phyloP scores from a whole-genome alignment of 2,329 filamentous ascomycete species.

The Penicillium sp. region DNA sequence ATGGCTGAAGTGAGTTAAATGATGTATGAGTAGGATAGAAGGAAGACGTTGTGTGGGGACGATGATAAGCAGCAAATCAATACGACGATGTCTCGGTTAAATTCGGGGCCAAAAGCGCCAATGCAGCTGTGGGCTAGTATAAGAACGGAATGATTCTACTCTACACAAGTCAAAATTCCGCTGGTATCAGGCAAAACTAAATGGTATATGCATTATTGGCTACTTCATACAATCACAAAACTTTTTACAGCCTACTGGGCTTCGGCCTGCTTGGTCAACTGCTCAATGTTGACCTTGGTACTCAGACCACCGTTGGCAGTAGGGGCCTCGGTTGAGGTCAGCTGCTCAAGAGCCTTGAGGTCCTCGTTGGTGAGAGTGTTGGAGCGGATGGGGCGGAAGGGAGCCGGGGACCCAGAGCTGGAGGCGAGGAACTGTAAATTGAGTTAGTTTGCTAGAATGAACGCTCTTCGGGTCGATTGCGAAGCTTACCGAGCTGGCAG shows the following conservation, averaged over 20 bases:
- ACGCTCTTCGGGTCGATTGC: not conserved
- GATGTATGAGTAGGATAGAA: too few relatives aligned
- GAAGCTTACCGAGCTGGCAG: slow-evolving; percentile 76
- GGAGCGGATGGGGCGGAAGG: slow-evolving; percentile 62
- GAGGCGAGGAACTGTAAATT: slow-evolving; percentile 70
- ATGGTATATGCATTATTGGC: slow-evolving; percentile 21
- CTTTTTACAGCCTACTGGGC: slow-evolving; percentile 29
- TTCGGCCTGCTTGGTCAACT: slow-evolving; percentile 43
- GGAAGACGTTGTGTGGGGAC: not conserved
- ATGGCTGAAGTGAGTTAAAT: too few relatives aligned
- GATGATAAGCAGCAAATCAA: not conserved
- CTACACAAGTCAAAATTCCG: not conserved
- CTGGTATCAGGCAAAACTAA: not conserved
- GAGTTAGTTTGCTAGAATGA: not conserved
- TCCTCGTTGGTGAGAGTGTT: slow-evolving; percentile 54
- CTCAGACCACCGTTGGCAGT: slow-evolving; percentile 32
- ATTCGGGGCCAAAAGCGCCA: not conserved
- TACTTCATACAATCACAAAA: slow-evolving; percentile 10
- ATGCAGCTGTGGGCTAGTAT: not conserved
- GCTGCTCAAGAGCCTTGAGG: slow-evolving; percentile 47
- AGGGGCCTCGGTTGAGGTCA: slow-evolving; percentile 33
- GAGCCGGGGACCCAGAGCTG: slow-evolving; percentile 69
- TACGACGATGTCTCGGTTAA: not conserved
- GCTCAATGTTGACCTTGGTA: slow-evolving; percentile 42
- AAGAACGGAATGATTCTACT: not conserved